Evolutionary conservation across 2,329 filamentous ascomycete species (phyloP), one percentile per base, ranked within the genome.

Genomic region (Colletotrichum tropicale): DNA sequence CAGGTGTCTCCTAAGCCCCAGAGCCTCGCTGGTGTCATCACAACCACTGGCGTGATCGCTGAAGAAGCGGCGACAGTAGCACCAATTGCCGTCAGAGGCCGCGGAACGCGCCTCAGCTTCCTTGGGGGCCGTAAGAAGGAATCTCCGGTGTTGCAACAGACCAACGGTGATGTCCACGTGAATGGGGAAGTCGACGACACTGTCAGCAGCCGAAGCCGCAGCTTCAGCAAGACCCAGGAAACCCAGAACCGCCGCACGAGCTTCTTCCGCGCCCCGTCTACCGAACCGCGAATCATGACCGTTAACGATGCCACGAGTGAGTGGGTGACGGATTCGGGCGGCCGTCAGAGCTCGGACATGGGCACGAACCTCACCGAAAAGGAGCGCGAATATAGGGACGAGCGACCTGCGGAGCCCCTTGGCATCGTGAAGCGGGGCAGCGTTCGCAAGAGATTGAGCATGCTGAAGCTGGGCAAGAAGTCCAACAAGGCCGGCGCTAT

Each of bases 381-480:
- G 61, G 79, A 81, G 61, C 70, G 80, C 26, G 70, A 71, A 1
- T 79, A 81, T 36, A 82, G 81, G 58, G 87, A 76, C 4, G 74
- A 76, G n/a, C 36, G 62, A 4, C 28, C 83, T 4, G 38, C 24
- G 4, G 69, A 70, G 8, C 34, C 26, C 5, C 34, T 65, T 32
- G 83, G 85, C 6, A 81, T 86, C 48, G 82, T 84, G 71, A 88
- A 89, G 80, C 90, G 90, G 68, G 91, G 90, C 43, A 94, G 92
- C 74, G 91, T 98, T 78, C 92, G 93, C 85, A 96, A 95, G 86
- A 87, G 95, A 81, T 88, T 98, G 78, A 97, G 94, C 82, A 87
- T 96, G 80, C 87, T 98, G 81, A 94, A 94, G 82, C 88, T 96
- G 66, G 93, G 94, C 34, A 93, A 92, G 83, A 95, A 94, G 86